Evolutionary conservation across 1,284 basidiomycete genomes (phyloP).

Genomic region (Ganoderma leucocontextum): DNA sequence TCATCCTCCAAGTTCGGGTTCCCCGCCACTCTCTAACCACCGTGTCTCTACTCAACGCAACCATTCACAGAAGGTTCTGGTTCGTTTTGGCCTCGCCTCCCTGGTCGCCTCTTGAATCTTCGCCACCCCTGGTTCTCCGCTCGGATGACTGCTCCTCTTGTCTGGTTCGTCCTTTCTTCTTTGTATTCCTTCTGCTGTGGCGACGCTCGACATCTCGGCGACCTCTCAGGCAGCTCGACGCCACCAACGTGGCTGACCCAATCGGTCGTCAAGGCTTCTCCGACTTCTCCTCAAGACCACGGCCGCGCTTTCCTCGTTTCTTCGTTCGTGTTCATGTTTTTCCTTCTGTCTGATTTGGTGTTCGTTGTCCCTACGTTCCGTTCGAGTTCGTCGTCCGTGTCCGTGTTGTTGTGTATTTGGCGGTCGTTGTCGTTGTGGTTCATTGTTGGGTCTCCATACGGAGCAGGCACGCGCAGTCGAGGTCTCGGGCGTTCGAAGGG

Average conservation of each 20-base stretch:
- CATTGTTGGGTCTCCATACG: not conserved
- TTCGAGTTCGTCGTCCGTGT: not conserved
- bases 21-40: not conserved
- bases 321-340: not conserved
- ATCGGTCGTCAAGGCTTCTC: not conserved
- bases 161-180: not conserved
- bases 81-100: not conserved
- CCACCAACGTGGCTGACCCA: not conserved
- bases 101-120: too few species aligned
- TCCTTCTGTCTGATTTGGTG: too few species aligned
- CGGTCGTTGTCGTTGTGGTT: not conserved
- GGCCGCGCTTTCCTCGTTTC: not conserved
- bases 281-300: not conserved
- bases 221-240: not conserved
- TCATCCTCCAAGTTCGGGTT: not conserved
- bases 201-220: not conserved
- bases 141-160: too few species aligned
- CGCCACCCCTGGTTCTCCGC: too few species aligned
- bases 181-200: not conserved
- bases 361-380: not conserved
- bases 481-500: slow-evolving; percentile 29
- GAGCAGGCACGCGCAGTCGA: slow-evolving; percentile 21
- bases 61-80: not conserved
- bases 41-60: not conserved
- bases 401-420: not conserved